A percentile compares a stretch with the other conserved stretches of the same genome.
phyloP scores from a whole-genome alignment of 2,329 filamentous ascomycete species.

The Sclerotinia minor region DNA sequence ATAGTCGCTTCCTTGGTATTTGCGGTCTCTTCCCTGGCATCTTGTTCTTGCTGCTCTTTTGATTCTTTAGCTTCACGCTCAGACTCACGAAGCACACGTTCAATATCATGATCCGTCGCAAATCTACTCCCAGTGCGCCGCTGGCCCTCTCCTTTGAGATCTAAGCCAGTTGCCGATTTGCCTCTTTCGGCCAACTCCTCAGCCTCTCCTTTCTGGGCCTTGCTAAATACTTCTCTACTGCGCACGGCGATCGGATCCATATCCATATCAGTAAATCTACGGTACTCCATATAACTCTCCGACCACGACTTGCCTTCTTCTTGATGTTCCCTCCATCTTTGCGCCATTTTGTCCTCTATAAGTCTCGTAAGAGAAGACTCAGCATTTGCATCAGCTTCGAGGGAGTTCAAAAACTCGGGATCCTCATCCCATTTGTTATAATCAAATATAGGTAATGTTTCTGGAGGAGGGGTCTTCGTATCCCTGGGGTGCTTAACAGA shows the following conservation, averaged over 20 bases:
- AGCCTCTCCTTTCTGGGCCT: constrained; percentile 33
- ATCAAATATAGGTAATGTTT: constrained; percentile 34
- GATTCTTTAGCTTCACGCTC: constrained; percentile 69
- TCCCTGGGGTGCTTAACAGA: constrained; percentile 32
- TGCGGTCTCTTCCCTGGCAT: constrained; percentile 68
- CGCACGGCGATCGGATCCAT: constrained; percentile 37
- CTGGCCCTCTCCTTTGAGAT: constrained; percentile 58
- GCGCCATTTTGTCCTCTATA: constrained; percentile 26
- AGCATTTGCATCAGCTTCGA: constrained; percentile 31
- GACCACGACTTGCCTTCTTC: constrained; percentile 36
- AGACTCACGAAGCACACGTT: constrained; percentile 71
- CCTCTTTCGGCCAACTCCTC: constrained; percentile 36
- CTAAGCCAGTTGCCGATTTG: constrained; percentile 47
- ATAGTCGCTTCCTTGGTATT: constrained; percentile 76
- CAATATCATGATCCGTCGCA: constrained; percentile 71
- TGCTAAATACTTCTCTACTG: constrained; percentile 38
- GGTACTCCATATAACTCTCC: constrained; percentile 36
- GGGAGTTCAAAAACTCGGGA: constrained; percentile 32
- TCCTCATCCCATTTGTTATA: constrained; percentile 35
- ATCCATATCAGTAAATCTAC: constrained; percentile 39
- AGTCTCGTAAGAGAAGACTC: constrained; percentile 30
- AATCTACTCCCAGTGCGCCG: constrained; percentile 54
- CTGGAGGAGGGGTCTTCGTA: constrained; percentile 40
- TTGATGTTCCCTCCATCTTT: constrained; percentile 34
- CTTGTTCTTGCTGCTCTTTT: constrained; percentile 63